Evolutionary conservation across 352 stramenopile genomes (phyloP).

Genomic region (Globisporangium acanthophoron): DNA sequence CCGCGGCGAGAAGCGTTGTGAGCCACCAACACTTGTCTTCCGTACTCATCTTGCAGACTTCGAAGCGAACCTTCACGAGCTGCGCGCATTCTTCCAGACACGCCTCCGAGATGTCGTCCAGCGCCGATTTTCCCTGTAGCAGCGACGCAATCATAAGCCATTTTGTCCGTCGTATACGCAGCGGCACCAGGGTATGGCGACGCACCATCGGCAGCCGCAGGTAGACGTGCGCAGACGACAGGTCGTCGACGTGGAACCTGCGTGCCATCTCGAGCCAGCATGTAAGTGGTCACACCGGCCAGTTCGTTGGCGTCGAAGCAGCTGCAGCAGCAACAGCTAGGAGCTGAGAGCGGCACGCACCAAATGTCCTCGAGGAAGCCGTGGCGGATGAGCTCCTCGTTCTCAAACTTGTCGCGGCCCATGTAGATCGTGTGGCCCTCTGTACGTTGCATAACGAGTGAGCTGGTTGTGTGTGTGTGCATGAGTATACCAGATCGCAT

Average conservation of each 20-base stretch:
- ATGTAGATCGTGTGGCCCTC: conserved; percentile 95
- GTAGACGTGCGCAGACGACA: conserved; percentile 98
- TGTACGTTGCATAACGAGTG: conserved; percentile 7
- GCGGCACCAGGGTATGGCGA: not conserved
- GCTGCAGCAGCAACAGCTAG: not conserved
- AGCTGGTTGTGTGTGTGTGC: not conserved
- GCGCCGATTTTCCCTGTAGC: conserved; percentile 51
- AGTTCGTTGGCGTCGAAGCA: not conserved
- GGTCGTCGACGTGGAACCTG: conserved; percentile 97
- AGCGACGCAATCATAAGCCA: not conserved
- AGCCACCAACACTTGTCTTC: not conserved
- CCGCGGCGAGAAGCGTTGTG: not conserved
- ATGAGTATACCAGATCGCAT: not conserved
- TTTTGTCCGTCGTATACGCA: not conserved
- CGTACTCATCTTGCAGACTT: not conserved
- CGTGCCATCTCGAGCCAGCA: not conserved
- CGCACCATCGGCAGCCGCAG: conserved; percentile 87
- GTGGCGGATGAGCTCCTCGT: conserved; percentile 98
- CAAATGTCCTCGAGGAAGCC: conserved; percentile 94
- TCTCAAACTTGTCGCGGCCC: conserved; percentile 99
- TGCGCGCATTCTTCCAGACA: conserved; percentile 89
- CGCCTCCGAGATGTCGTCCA: conserved; percentile 75
- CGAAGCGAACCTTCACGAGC: conserved; percentile 81
- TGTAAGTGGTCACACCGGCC: not conserved
- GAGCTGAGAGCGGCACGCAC: conserved; percentile 18